Base-by-base conservation (phyloP, 768 basidiomycete genomes). In the Amylocystis lapponica region DNA sequence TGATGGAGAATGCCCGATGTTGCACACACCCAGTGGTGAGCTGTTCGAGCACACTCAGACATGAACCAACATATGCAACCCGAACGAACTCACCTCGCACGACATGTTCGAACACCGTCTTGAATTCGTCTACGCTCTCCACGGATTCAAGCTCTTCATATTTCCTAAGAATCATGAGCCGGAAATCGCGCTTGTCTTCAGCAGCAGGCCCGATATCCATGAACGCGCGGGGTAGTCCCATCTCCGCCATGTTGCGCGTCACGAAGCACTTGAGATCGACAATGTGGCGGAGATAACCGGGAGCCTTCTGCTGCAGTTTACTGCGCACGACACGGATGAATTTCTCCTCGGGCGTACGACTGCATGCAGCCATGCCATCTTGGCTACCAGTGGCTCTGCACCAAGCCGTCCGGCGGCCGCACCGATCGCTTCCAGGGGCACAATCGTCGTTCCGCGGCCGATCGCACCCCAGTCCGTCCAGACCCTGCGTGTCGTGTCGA, bases 81-180 rank as follows among this genome's bases (percentile, higher is more conserved):
- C 11, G 19, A 16, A 16, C 23, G 3, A 7, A 45, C 63, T 34
- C 33, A 65, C 64, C 63, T 56, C 61, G 52, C 2, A 67, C 47
- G 31, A 61, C 55, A 21, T 67, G 59, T 10, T 61, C 37, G 27
- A 57, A 65, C 4, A 56, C 43, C 3, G 49, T 36, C 41, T 58
- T 51, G 49, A 67, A 63, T 25, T 60, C 56, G 13, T 55, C 51
- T 0, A 58, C 32, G 26, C 36, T 51, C 0, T 34, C 41, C 0
- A 53, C 56, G 19, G 57, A 45, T 53, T 55, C 55, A 7, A 65
- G 44, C 2, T 48, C 52, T 20, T 49, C 23, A 36, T 57, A 62
- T 8, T 41, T 36, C n/a, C 47, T 42, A 35, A 53, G 46, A 2
- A 50, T 49, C 17, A 59, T 23, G 5, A 55, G 45, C n/a, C 45